Percentiles rank a stretch among this genome's conserved stretches.
Evolutionary conservation across 768 basidiomycete species (phyloP).

Genomic region (Podaxis sp.): DNA sequence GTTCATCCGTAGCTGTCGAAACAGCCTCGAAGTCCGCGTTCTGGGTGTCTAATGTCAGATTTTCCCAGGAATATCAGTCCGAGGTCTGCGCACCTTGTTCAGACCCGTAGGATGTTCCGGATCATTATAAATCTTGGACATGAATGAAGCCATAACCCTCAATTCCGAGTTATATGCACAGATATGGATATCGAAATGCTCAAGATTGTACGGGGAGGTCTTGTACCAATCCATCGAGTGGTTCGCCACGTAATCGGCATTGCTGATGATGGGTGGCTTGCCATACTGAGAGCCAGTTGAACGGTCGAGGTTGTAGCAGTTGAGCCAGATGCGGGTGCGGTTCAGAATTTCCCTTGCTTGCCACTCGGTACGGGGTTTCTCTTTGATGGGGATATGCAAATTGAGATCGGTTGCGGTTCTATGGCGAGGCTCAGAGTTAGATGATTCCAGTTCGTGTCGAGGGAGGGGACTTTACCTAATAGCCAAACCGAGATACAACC

Average conservation of each 20-base stretch:
- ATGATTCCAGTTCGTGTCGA: neutral
- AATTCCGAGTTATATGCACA: constrained; percentile 78
- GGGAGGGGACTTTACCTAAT: constrained; percentile 57
- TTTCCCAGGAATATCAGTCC: neutral
- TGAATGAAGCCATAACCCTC: constrained; percentile 60
- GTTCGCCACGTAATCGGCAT: constrained; percentile 73
- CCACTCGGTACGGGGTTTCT: constrained; percentile 74
- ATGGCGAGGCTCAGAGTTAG: constrained; percentile 16
- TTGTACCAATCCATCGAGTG: constrained; percentile 74
- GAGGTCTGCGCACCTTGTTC: constrained; percentile 54
- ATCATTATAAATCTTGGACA: constrained; percentile 67
- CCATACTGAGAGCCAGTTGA: constrained; percentile 89
- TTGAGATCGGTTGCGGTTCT: constrained; percentile 91
- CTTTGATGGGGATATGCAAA: constrained; percentile 73
- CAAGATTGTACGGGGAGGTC: constrained; percentile 64
- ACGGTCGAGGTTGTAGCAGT: constrained; percentile 88
- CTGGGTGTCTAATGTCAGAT: constrained; percentile 32
- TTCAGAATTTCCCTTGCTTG: constrained; percentile 87
- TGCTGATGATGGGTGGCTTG: constrained; percentile 77
- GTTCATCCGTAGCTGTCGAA: constrained; percentile 62
- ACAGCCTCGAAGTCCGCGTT: constrained; percentile 62
- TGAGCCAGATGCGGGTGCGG: constrained; percentile 87
- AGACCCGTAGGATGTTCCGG: constrained; percentile 72
- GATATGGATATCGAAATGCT: constrained; percentile 77
- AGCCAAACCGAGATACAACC: constrained; percentile 87